A percentile compares a stretch with the other conserved stretches of the same genome.
These are phyloP conservation scores for Colletotrichum theobromicola DNA, from an alignment of 2,329 filamentous ascomycete species.

Conservation along the genomic window DNA sequence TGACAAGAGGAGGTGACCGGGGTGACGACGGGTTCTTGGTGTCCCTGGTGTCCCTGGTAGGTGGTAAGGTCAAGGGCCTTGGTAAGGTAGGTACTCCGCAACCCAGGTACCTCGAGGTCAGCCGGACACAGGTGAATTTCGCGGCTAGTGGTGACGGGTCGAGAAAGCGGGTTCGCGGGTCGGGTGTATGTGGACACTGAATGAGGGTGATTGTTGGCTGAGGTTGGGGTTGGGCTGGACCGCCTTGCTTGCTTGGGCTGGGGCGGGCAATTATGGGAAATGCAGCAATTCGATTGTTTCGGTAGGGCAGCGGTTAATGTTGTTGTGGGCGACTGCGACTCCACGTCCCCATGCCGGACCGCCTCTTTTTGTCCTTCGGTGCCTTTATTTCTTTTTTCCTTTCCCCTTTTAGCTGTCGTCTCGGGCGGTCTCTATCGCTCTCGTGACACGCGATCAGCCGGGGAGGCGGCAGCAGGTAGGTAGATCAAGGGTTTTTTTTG, in stretches of 20 bases:
- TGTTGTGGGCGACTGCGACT: neutral
- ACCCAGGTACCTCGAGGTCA: constrained; percentile 7
- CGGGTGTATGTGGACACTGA: neutral
- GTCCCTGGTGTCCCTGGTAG: neutral
- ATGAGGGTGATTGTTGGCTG: neutral
- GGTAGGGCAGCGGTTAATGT: neutral
- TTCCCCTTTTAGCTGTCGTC: neutral
- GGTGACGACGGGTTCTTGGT: constrained; percentile 1
- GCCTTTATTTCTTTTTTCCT: neutral
- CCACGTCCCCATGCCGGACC: neutral
- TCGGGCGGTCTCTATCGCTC: neutral
- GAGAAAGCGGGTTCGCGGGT: neutral
- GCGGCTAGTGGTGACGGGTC: neutral
- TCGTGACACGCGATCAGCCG: constrained; percentile 17
- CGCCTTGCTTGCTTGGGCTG: neutral
- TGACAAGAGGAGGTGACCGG: neutral
- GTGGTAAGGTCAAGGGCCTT: neutral
- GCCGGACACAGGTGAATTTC: constrained; percentile 21
- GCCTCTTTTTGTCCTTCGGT: neutral
- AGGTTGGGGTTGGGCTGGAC: constrained; percentile 9
- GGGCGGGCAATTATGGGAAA: neutral
- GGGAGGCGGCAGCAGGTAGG: neutral
- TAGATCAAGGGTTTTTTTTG: constrained; percentile 1
- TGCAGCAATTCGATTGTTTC: neutral
- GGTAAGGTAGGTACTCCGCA: neutral